Evolutionary conservation across 371 early-diverging fungal species (phyloP), one percentile per base, ranked within the genome.

Genomic region (Mortierella sp.): DNA sequence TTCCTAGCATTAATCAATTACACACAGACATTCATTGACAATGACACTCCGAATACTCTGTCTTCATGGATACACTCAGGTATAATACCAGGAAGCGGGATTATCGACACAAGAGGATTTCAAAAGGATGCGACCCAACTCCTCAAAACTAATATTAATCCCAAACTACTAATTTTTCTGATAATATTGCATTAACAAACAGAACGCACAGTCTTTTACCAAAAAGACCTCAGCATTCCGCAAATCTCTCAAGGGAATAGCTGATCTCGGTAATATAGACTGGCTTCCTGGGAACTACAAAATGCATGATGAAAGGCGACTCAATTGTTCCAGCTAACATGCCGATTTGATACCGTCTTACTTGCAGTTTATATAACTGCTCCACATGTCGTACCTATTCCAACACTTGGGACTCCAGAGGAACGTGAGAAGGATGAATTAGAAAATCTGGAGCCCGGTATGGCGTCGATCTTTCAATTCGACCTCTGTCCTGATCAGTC

Each of bases 61-160:
- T 63, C 86, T 94, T 37, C 94, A 94, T 80, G 94, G 94, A 31
- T 92, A 91, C 85, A 86, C 89, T 23, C 94, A 72, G 57, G 72
- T 66, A 51, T 19, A 34, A 10, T 53, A 28, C 22, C 28, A 5
- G 12, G 28, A 26, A 28, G 32, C 34, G 13, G 17, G 35, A 15
- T 19, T 19, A 45, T 28, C 7, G 1, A 9, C 23, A 17, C 7
- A 26, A 9, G n/a, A 53, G 13, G 12, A 53, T 26, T 26, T 26
- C 26, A 53, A 53, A 1, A 23, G 28, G 26, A 47, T 6, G n/a
- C 17, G 19, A n/a, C 17, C 47, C 9, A 53, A 53, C 26, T 19
- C 45, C 6, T 15, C 28, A n/a, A 26, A 17, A 2, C 53, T 26
- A 22, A 53, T 15, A 26, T 15, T 23, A 28, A 1, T 53, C 10